phyloP scores from a whole-genome alignment of 306 rosid species.

The Corylus avellana region DNA sequence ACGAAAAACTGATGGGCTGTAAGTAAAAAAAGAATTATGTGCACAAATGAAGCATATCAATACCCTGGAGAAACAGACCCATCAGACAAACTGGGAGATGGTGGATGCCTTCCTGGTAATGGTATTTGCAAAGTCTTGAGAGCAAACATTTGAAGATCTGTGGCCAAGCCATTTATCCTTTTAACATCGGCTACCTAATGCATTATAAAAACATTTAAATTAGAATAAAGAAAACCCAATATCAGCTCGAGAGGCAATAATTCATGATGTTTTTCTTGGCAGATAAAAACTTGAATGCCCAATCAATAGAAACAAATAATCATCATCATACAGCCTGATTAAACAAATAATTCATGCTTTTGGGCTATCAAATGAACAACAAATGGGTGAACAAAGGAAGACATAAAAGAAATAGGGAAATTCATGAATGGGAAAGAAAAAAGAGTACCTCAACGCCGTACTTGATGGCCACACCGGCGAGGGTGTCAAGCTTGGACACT shows the following conservation, averaged over 20 bases:
- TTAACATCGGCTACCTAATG: slow-evolving; percentile 79
- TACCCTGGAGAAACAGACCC: slow-evolving; percentile 50
- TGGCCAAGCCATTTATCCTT: slow-evolving; percentile 77
- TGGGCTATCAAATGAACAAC: no score
- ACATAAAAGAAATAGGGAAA: neutral
- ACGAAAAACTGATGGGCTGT: neutral
- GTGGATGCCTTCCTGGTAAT: slow-evolving; percentile 83
- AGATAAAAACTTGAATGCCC: neutral
- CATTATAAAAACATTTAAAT: slow-evolving; percentile 22
- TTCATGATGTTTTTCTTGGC: slow-evolving; percentile 13
- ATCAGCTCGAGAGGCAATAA: slow-evolving; percentile 4
- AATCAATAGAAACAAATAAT: neutral
- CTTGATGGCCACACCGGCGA: slow-evolving; percentile 89
- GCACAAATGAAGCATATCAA: slow-evolving; percentile 13
- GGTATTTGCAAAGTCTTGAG: slow-evolving; percentile 73
- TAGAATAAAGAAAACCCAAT: slow-evolving; percentile 8
- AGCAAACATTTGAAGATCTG: slow-evolving; percentile 93
- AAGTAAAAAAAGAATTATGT: neutral
- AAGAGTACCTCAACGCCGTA: slow-evolving; percentile 82
- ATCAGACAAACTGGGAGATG: slow-evolving; percentile 49
- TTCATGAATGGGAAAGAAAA: slow-evolving; percentile 1
- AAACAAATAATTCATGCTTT: no score
- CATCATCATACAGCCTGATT: neutral
- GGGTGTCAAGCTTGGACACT: slow-evolving; percentile 81
- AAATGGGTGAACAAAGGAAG: no score